A percentile compares a stretch with the other conserved stretches of the same genome.
These are phyloP conservation scores for Bipolaris victoriae DNA, from an alignment of 2,329 filamentous ascomycete species.

Conservation along the genomic window DNA sequence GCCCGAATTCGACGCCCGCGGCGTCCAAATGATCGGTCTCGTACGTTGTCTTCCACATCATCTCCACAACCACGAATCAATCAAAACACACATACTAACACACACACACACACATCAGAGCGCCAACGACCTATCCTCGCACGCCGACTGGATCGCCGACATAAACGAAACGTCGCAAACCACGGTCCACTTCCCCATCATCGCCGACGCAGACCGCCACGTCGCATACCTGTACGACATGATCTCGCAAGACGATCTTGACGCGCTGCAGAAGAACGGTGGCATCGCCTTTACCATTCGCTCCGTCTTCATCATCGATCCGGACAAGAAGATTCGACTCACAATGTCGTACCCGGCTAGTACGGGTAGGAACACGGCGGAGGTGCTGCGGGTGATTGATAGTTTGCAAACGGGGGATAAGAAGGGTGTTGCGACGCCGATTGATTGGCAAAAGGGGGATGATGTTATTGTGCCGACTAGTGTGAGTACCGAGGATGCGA, in stretches of 20 bases:
- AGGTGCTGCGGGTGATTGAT: conserved; percentile 65
- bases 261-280: conserved; percentile 60
- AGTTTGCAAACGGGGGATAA: conserved; percentile 74
- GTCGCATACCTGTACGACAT: conserved; percentile 59
- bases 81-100: neutral
- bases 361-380: conserved; percentile 70
- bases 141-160: conserved; percentile 90
- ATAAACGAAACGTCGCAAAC: conserved; percentile 57
- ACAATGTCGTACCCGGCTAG: conserved; percentile 93
- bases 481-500: conserved; percentile 83
- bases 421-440: conserved; percentile 85
- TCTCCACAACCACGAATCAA: neutral
- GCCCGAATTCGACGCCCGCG: conserved; percentile 84
- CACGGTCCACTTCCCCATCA: conserved; percentile 57
- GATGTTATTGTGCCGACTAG: conserved; percentile 90
- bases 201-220: conserved; percentile 57
- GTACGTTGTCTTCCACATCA: conserved; percentile 39
- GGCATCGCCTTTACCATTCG: conserved; percentile 89
- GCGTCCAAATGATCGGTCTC: conserved; percentile 89
- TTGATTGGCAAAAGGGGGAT: conserved; percentile 87
- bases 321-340: conserved; percentile 88
- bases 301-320: conserved; percentile 93
- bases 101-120: conserved; percentile 44
- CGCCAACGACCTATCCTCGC: conserved; percentile 83
- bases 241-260: conserved; percentile 60